These are phyloP conservation scores for Pharus latifolius DNA, from an alignment of 176 grass and related monocot genomes.

Conservation along the genomic window DNA sequence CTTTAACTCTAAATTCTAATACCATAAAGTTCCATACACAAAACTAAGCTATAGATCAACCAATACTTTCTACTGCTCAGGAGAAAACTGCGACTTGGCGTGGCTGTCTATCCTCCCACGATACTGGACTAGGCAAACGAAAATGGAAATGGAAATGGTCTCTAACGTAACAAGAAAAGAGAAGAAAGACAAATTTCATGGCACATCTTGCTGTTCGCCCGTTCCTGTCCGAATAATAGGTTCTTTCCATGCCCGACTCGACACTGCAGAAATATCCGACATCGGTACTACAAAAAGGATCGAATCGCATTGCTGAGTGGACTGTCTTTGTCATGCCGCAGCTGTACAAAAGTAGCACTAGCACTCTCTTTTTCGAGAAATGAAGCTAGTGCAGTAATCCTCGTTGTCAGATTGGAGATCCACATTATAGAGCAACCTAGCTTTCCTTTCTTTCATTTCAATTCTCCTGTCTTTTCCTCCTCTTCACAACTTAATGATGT, in stretches of 20 bases:
- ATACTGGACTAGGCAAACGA: background rate
- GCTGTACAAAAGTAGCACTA: background rate
- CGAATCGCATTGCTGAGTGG: conserved; percentile 9
- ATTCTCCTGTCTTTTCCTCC: background rate
- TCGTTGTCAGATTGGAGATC: background rate
- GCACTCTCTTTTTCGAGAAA: background rate
- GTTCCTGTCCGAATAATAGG: background rate
- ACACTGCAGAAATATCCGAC: background rate
- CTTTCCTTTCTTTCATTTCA: background rate
- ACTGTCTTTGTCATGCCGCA: background rate
- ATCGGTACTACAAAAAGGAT: background rate
- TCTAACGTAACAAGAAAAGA: background rate
- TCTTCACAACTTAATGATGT: too few species aligned
- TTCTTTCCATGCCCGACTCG: background rate
- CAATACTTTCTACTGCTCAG: too few species aligned
- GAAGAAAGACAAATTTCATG: background rate
- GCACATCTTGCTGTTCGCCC: background rate
- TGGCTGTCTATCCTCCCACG: background rate
- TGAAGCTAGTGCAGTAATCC: background rate
- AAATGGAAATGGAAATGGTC: background rate
- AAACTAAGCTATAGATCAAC: too few species aligned
- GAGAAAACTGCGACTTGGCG: too few species aligned
- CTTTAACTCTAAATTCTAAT: too few species aligned
- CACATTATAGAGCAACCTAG: background rate
- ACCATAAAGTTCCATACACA: too few species aligned